Percentiles rank a stretch among this genome's conserved stretches.
Conservation (phyloP, 1,139 yeast species). For the Pichia sp. region DNA sequence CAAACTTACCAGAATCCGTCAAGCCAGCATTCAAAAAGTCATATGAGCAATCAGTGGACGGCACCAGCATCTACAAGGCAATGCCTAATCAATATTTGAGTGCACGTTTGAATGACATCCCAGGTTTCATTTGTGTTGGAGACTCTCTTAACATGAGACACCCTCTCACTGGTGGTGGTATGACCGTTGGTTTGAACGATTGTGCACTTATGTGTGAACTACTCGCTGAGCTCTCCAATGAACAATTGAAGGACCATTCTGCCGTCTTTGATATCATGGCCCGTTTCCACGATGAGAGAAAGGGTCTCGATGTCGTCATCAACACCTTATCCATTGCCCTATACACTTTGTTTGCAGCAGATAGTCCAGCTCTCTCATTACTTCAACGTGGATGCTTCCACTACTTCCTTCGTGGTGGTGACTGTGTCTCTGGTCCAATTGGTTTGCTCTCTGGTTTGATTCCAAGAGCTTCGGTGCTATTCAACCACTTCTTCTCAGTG, state of each 20-base stretch:
- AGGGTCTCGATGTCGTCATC: constrained; percentile 72
- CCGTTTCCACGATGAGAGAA: constrained; percentile 71
- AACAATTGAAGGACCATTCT: constrained; percentile 53
- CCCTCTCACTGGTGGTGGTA: constrained; percentile 98
- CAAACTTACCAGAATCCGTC: constrained; percentile 57
- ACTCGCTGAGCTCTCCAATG: constrained; percentile 49
- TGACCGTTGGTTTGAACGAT: constrained; percentile 95
- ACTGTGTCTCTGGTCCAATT: constrained; percentile 70
- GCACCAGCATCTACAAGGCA: constrained; percentile 50
- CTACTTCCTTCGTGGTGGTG: constrained; percentile 82
- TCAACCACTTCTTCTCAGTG: constrained; percentile 83
- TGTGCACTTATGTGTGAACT: constrained; percentile 60
- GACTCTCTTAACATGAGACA: constrained; percentile 98
- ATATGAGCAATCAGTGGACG: constrained; percentile 29
- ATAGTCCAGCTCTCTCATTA: constrained; percentile 52
- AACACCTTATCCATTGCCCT: constrained; percentile 89
- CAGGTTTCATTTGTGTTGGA: constrained; percentile 83
- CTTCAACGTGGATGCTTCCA: constrained; percentile 85
- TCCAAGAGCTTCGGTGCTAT: constrained; percentile 66
- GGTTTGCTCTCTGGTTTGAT: constrained; percentile 76
- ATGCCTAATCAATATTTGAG: constrained; percentile 95
- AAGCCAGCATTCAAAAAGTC: constrained; percentile 62
- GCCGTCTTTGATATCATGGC: constrained; percentile 47
- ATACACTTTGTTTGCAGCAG: constrained; percentile 87
- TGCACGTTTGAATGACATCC: constrained; percentile 56